phyloP scores from a whole-genome alignment of 1,139 yeast species.

The Meyerozyma athensensis region DNA sequence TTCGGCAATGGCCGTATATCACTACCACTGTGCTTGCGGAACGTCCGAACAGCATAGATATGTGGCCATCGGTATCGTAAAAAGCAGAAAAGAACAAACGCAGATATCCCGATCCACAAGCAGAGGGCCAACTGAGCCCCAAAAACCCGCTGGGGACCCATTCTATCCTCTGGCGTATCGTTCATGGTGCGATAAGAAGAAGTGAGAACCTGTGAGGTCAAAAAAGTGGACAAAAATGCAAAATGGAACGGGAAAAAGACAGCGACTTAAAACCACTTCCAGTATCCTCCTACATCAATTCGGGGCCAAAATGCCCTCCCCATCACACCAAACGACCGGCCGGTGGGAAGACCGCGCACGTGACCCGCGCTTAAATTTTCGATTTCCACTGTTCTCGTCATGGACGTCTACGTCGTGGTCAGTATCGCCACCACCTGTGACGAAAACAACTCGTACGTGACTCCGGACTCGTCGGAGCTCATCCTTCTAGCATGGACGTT shows the following conservation, averaged over 20 bases:
- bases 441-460: slow-evolving; percentile 53
- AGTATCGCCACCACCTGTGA: slow-evolving; percentile 68
- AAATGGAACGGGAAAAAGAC: not conserved
- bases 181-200: slow-evolving; percentile 4
- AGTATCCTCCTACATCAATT: too few species aligned
- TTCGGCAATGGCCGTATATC: slow-evolving; percentile 33
- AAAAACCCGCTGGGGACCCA: slow-evolving; percentile 44
- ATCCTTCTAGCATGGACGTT: slow-evolving; percentile 65
- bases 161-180: slow-evolving; percentile 21
- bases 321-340: too few species aligned
- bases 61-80: slow-evolving; percentile 47
- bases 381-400: slow-evolving; percentile 10
- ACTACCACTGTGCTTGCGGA: slow-evolving; percentile 26
- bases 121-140: slow-evolving; percentile 40
- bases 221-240: not conserved
- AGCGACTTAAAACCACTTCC: too few species aligned
- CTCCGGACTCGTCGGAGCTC: slow-evolving; percentile 62
- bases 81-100: slow-evolving; percentile 37
- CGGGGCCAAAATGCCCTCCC: too few species aligned
- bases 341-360: not conserved
- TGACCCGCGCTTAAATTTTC: not conserved
- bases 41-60: slow-evolving; percentile 46
- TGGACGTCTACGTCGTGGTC: slow-evolving; percentile 62
- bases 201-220: not conserved
- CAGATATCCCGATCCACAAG: slow-evolving; percentile 29